Conservation (phyloP, 352 stramenopile genomes). For the Pythium phragmiticola region DNA sequence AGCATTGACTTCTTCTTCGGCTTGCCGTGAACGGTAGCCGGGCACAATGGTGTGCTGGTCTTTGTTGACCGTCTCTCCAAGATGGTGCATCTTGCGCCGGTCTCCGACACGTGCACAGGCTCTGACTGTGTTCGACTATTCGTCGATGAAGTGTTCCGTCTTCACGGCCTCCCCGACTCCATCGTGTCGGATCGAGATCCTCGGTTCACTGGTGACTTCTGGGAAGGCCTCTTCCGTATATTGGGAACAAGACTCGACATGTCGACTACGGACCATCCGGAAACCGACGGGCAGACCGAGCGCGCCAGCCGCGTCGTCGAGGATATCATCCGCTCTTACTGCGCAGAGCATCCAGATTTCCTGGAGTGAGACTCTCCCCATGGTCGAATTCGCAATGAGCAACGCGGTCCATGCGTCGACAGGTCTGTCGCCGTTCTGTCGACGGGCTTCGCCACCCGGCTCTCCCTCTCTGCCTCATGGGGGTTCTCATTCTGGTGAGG, state of each 20-base stretch:
- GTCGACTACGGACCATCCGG: too few species aligned
- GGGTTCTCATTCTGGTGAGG: slow-evolving; percentile 10
- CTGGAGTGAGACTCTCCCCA: slow-evolving; percentile 4
- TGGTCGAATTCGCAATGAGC: slow-evolving; percentile 24
- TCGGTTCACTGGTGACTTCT: too few species aligned
- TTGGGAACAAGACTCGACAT: too few species aligned
- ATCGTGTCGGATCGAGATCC: too few species aligned
- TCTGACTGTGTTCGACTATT: background rate
- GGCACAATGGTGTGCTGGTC: background rate
- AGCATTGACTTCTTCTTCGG: slow-evolving; percentile 26
- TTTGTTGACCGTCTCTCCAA: slow-evolving; percentile 22
- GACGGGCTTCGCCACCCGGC: slow-evolving; percentile 17
- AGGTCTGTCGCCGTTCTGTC: slow-evolving; percentile 20
- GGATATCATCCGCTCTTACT: too few species aligned
- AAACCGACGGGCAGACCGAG: too few species aligned
- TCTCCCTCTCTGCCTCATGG: slow-evolving; percentile 9
- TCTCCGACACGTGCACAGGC: background rate
- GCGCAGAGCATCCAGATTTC: background rate
- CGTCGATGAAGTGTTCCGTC: too few species aligned
- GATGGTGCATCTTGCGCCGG: slow-evolving; percentile 21
- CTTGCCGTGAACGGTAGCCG: background rate
- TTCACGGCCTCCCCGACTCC: too few species aligned
- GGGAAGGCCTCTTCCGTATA: too few species aligned
- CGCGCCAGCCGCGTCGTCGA: too few species aligned
- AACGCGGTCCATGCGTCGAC: slow-evolving; percentile 17